These are phyloP conservation scores for Diaporthe citrichinensis DNA, from an alignment of 2,329 filamentous ascomycete genomes.

Conservation along the genomic window DNA sequence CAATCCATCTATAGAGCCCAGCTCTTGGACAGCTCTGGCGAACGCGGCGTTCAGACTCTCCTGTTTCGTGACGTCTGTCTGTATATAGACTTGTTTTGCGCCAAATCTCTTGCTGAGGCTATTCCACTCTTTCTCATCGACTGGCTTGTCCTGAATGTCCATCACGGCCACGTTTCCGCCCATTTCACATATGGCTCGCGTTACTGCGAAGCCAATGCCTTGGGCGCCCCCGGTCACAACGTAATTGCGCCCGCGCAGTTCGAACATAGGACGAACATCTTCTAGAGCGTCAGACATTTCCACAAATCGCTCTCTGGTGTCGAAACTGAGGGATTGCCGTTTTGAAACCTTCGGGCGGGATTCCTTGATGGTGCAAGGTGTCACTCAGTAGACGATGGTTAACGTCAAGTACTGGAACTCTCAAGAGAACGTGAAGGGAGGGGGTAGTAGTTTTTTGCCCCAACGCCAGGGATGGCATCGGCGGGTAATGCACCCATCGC, in stretches of 20 bases:
- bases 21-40: constrained; percentile 44
- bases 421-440: not conserved
- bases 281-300: constrained; percentile 43
- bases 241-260: constrained; percentile 53
- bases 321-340: not conserved
- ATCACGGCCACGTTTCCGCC: constrained; percentile 57
- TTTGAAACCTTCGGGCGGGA: not conserved
- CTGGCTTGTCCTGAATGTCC: constrained; percentile 52
- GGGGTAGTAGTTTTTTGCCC: not conserved
- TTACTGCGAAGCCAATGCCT: constrained; percentile 56
- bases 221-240: constrained; percentile 57
- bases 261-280: constrained; percentile 50
- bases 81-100: constrained; percentile 48
- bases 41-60: constrained; percentile 49
- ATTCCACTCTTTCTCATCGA: constrained; percentile 47
- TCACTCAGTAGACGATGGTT: not conserved
- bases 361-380: not conserved
- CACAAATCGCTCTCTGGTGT: not conserved
- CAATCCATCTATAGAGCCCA: constrained; percentile 49
- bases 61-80: constrained; percentile 51
- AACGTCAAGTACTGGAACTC: not conserved
- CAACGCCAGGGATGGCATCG: not conserved
- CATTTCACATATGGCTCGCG: constrained; percentile 56
- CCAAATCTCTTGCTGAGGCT: constrained; percentile 43
- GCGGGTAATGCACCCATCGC: constrained; percentile 18